phyloP scores from a whole-genome alignment of 306 rosid genomes.

The Chamaecrista fasciculata region DNA sequence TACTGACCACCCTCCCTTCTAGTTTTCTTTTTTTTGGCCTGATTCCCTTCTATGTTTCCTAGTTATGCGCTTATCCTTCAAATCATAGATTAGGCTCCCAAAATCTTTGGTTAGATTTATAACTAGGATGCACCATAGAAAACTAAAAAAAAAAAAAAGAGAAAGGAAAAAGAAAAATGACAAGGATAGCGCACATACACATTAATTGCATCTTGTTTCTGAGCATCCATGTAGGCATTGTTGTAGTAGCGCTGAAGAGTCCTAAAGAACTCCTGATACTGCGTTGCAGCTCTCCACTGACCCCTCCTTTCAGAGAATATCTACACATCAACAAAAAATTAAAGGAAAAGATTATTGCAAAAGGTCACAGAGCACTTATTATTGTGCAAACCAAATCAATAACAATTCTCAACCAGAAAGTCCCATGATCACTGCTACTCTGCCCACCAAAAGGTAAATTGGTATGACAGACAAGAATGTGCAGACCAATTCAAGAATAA shows the following conservation, averaged over 20 bases:
- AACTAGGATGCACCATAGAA: slow-evolving; percentile 4
- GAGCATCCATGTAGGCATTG: slow-evolving; percentile 82
- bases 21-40: too few species aligned
- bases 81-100: not conserved
- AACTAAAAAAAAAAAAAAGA: slow-evolving; percentile 12
- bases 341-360: not conserved
- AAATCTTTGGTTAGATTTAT: too few species aligned
- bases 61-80: not conserved
- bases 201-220: slow-evolving; percentile 87
- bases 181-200: slow-evolving; percentile 53
- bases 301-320: slow-evolving; percentile 95
- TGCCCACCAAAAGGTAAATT: not conserved
- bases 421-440: not conserved
- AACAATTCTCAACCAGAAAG: not conserved
- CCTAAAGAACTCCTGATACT: slow-evolving; percentile 94
- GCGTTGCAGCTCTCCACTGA: slow-evolving; percentile 96
- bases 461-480: slow-evolving; percentile 15
- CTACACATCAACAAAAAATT: slow-evolving; percentile 39
- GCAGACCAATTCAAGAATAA: not conserved
- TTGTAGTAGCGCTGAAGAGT: slow-evolving; percentile 90
- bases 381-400: slow-evolving; percentile 4
- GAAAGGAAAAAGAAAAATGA: too few species aligned
- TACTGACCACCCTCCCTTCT: too few species aligned
- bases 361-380: slow-evolving; percentile 13
- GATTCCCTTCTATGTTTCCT: not conserved